Conservation (phyloP, 192 early-diverging fungal species). For the Dispira parvispora region DNA sequence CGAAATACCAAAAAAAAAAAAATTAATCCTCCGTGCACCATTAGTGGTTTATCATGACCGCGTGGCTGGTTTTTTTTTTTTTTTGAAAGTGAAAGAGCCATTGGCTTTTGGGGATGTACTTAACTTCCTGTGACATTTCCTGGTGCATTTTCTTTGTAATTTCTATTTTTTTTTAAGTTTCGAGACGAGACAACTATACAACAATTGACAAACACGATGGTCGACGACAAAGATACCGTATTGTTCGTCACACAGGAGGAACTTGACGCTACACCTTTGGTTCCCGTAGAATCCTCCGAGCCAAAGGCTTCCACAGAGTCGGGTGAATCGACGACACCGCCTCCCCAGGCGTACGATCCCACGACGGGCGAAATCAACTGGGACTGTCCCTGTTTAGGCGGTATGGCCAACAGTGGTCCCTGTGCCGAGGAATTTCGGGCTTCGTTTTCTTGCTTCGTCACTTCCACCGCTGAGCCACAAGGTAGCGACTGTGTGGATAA, state of each 20-base stretch:
- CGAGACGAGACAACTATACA: too few species aligned
- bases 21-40: too few species aligned
- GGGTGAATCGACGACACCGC: background rate
- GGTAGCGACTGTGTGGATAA: conserved; percentile 91
- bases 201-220: too few species aligned
- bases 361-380: conserved; percentile 74
- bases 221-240: conserved; percentile 3
- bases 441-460: conserved; percentile 95
- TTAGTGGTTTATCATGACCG: too few species aligned
- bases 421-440: conserved; percentile 94
- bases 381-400: conserved; percentile 89
- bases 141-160: too few species aligned
- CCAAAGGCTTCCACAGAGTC: background rate
- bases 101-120: too few species aligned
- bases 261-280: background rate
- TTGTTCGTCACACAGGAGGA: conserved; percentile 1
- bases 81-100: too few species aligned
- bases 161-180: too few species aligned
- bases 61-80: too few species aligned
- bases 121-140: too few species aligned
- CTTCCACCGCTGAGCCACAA: conserved; percentile 83
- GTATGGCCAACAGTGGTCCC: conserved; percentile 80
- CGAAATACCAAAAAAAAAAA: too few species aligned
- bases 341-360: conserved; percentile 7
- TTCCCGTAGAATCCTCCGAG: background rate